Percentiles rank a stretch among this genome's conserved stretches.
Evolutionary conservation across 805 yeast genomes (phyloP).

Genomic region (Tetrapisispora nanseiensis): DNA sequence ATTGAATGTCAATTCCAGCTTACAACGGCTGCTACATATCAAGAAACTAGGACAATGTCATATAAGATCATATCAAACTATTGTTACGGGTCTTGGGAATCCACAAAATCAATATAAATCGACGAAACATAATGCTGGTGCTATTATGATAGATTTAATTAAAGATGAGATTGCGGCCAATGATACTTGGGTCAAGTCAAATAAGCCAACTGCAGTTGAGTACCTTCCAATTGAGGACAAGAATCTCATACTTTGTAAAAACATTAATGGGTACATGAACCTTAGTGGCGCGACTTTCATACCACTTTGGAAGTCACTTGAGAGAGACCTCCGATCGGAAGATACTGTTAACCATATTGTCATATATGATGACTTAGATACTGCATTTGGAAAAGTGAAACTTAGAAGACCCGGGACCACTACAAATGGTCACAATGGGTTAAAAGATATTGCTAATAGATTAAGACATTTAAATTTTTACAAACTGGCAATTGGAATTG

Average conservation of each 20-base stretch:
- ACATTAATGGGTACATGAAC: conserved; percentile 55
- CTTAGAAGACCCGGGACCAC: conserved; percentile 51
- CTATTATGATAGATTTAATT: conserved; percentile 37
- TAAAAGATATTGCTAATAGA: conserved; percentile 43
- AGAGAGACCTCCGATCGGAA: conserved; percentile 13
- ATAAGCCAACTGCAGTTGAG: not conserved
- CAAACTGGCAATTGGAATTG: conserved; percentile 73
- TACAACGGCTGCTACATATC: not conserved
- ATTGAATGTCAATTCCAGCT: too few species aligned
- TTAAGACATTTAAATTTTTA: conserved; percentile 43
- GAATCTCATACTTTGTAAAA: conserved; percentile 38
- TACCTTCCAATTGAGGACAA: conserved; percentile 1
- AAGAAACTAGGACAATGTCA: not conserved
- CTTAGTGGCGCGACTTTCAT: conserved; percentile 50
- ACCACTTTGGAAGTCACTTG: conserved; percentile 35
- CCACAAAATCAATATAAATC: conserved; percentile 52
- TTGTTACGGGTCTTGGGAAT: conserved; percentile 48
- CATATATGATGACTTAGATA: conserved; percentile 70
- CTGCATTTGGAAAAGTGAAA: conserved; percentile 56
- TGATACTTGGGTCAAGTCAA: not conserved
- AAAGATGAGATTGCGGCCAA: conserved; percentile 15
- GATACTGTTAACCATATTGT: conserved; percentile 35
- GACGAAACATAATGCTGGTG: conserved; percentile 78
- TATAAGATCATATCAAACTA: conserved; percentile 7
- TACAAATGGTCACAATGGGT: conserved; percentile 79